Base-by-base conservation (phyloP, 225 moss, liverwort and hornwort genomes). In the Climacium dendroides region DNA sequence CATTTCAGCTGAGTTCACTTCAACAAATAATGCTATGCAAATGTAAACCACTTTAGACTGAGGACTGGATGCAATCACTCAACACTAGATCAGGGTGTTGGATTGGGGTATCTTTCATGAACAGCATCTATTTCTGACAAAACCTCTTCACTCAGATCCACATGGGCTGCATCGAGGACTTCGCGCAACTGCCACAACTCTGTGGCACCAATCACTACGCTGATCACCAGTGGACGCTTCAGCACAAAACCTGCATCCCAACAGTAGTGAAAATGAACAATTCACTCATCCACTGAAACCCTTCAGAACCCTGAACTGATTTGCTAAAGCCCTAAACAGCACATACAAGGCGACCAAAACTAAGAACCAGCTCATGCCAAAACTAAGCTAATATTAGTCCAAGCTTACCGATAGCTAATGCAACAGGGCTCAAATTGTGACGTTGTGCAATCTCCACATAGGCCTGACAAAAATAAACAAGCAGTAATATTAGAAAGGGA, bases 71-170 rank as follows among this genome's bases (percentile, higher is more conserved):
- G 64, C 50, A 34, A 50, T 50, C 82, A 81, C 81, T 76, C 45
- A 55, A 69, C 83, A 78, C n/a, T 53, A 70, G 55, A 76, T 97
- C 89, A 97, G 7, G 93, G 95, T 61, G 96, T 92, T 82, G 96
- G 97, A 92, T 93, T 96, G 72, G 96, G 96, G 75, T 89, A 96
- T 65, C 88, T 93, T 91, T 91, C 93, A 91, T 96, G 96, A 26
- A 96, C 94, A 82, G 78, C 80, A 89, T 96, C 93, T 86, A 96
- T 85, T 86, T 95, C 94, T 32, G 89, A 76, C n/a, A 92, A 89
- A 72, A 96, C 90, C 64, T 94, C 93, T 45, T 93, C 91, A 60
- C 87, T 92, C 63, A 96, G 88, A 71, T 82, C 82, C 55, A 96
- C 93, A 73, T 92, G 91, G 85, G 74, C 50, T 47, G 94, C 95